These are phyloP conservation scores for Oropetium thomaeum DNA, from an alignment of 176 grass and related monocot genomes.

Conservation along the genomic window DNA sequence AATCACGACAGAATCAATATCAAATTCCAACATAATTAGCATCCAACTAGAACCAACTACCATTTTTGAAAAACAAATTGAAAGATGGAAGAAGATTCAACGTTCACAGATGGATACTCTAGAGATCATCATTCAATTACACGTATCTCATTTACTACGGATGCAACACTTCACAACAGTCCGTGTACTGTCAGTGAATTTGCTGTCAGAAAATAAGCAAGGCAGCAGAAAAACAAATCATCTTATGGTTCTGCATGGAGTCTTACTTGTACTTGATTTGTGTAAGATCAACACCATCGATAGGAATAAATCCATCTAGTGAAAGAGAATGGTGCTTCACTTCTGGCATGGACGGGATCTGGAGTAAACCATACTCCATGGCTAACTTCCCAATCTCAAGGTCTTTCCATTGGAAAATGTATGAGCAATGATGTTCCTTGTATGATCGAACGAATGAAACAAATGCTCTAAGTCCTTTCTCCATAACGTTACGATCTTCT, in stretches of 20 bases:
- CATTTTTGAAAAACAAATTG: not conserved
- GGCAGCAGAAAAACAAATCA: conserved; percentile 6
- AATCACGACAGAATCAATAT: conserved; percentile 3
- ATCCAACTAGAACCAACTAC: not conserved
- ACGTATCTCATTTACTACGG: not conserved
- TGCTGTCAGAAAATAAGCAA: not conserved
- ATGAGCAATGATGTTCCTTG: conserved; percentile 96
- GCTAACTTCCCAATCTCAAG: conserved; percentile 85
- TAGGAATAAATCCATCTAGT: conserved; percentile 62
- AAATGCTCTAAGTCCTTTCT: conserved; percentile 89
- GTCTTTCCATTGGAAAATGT: conserved; percentile 93
- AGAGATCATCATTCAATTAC: not conserved
- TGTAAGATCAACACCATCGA: conserved; percentile 49
- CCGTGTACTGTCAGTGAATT: not conserved
- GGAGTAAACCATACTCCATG: conserved; percentile 93
- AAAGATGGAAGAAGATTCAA: not conserved
- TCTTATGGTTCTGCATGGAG: not conserved
- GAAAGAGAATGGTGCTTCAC: conserved; percentile 96
- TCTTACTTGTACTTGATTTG: conserved; percentile 96
- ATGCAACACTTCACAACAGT: not conserved
- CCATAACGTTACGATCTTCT: conserved; percentile 91
- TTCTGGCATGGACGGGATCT: conserved; percentile 90
- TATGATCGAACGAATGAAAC: conserved; percentile 92
- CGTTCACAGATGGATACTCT: not conserved
- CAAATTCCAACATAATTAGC: not conserved